A percentile compares a stretch with the other conserved stretches of the same genome.
These are phyloP conservation scores for Hypomyces perniciosus DNA, from an alignment of 2,329 filamentous ascomycete species.

Conservation along the genomic window DNA sequence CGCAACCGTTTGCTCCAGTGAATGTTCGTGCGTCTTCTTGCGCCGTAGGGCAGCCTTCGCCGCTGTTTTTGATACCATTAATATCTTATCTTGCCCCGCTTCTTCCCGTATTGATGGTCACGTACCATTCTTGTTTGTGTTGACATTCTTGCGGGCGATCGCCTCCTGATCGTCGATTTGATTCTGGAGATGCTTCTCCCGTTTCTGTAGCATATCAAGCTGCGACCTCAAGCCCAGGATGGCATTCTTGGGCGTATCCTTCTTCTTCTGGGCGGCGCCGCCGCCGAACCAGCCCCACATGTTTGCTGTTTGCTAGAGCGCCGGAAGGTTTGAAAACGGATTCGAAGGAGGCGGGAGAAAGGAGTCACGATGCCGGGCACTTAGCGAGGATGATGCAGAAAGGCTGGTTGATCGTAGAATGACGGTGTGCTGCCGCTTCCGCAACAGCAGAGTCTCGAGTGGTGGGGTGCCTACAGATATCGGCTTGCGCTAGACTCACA, in stretches of 20 bases:
- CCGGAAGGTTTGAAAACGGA: not conserved
- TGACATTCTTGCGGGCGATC: conserved; percentile 80
- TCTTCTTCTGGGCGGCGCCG: conserved; percentile 70
- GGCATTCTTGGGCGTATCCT: conserved; percentile 93
- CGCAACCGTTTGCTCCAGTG: conserved; percentile 79
- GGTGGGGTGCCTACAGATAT: conserved; percentile 11
- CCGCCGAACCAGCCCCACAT: conserved; percentile 93
- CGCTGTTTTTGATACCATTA: conserved; percentile 46
- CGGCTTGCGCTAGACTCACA: conserved; percentile 4
- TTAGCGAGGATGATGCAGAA: not conserved
- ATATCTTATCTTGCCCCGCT: conserved; percentile 15
- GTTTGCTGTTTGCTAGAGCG: conserved; percentile 20
- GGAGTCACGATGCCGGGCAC: not conserved
- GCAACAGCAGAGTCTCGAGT: conserved; percentile 9
- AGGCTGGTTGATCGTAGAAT: conserved; percentile 3
- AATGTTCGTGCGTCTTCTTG: conserved; percentile 92
- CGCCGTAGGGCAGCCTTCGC: conserved; percentile 85
- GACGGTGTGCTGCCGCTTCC: conserved; percentile 12
- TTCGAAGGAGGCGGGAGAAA: not conserved
- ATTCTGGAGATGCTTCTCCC: conserved; percentile 81
- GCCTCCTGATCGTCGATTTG: conserved; percentile 92
- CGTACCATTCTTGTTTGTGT: conserved; percentile 83
- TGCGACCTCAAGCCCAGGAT: conserved; percentile 83
- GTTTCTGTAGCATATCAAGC: conserved; percentile 96
- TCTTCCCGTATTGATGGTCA: conserved; percentile 12